A percentile compares a stretch with the other conserved stretches of the same genome.
phyloP scores from a whole-genome alignment of 108 stramenopile genomes.

The Nannochloropsis gaditana region DNA sequence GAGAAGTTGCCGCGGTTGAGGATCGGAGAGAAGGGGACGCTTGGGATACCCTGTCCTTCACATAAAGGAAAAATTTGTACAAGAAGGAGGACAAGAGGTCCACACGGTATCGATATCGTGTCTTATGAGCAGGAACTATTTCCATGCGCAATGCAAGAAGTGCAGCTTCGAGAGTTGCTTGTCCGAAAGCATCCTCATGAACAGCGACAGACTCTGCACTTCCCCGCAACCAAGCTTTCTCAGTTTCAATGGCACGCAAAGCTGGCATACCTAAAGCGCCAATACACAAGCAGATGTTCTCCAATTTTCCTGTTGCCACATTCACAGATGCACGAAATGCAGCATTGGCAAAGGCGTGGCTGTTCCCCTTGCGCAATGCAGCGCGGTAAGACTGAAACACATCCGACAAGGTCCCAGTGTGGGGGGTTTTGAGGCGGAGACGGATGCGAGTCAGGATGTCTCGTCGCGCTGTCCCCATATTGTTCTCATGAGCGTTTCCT shows the following conservation, averaged over 20 bases:
- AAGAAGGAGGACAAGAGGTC: background rate
- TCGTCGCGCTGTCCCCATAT: background rate
- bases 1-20: too few relatives aligned
- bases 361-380: background rate
- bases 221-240: background rate
- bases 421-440: background rate
- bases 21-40: background rate
- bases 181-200: background rate
- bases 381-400: conserved; percentile 5
- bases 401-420: background rate
- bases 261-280: conserved; percentile 4
- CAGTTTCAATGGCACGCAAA: background rate
- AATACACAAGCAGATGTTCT: background rate
- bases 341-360: conserved; percentile 8
- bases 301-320: background rate
- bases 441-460: background rate
- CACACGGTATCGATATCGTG: background rate
- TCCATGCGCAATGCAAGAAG: background rate
- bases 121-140: background rate
- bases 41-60: background rate
- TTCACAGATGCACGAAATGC: conserved; percentile 1
- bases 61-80: background rate
- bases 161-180: background rate
- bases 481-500: background rate
- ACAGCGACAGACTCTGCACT: background rate